A percentile compares a stretch with the other conserved stretches of the same genome.
These are phyloP conservation scores for Aurinia saxatilis DNA, from an alignment of 345 rosid species.

Conservation along the genomic window DNA sequence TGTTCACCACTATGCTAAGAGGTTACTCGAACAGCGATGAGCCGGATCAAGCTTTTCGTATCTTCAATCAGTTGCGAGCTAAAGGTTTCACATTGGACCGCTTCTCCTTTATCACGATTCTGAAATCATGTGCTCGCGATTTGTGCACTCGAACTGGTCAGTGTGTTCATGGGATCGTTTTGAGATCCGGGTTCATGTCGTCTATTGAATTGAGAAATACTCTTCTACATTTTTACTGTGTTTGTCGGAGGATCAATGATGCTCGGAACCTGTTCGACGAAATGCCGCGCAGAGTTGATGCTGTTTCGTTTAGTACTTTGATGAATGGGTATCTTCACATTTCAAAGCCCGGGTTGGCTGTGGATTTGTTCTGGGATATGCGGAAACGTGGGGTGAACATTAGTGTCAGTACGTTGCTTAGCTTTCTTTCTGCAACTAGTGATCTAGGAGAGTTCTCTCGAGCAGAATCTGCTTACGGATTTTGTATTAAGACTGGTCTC, in stretches of 20 bases:
- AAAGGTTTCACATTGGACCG: slow-evolving; percentile 37
- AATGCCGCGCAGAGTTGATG: slow-evolving; percentile 36
- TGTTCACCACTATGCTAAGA: slow-evolving; percentile 57
- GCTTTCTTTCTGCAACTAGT: slow-evolving; percentile 31
- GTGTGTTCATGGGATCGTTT: slow-evolving; percentile 44
- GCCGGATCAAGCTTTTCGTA: slow-evolving; percentile 39
- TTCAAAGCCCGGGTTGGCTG: slow-evolving; percentile 27
- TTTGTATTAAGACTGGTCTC: slow-evolving; percentile 41
- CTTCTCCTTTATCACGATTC: slow-evolving; percentile 51
- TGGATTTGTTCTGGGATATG: slow-evolving; percentile 37
- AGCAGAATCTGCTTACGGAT: slow-evolving; percentile 42
- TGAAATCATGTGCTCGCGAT: slow-evolving; percentile 43
- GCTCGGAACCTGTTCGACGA: slow-evolving; percentile 59
- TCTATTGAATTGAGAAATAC: slow-evolving; percentile 42
- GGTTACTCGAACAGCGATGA: slow-evolving; percentile 43
- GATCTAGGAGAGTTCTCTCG: slow-evolving; percentile 33
- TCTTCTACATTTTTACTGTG: slow-evolving; percentile 39
- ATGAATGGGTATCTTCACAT: slow-evolving; percentile 43
- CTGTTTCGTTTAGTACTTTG: slow-evolving; percentile 50
- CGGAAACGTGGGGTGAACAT: slow-evolving; percentile 16
- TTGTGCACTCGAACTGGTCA: slow-evolving; percentile 23
- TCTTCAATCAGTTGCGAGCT: slow-evolving; percentile 51
- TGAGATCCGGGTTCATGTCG: slow-evolving; percentile 41
- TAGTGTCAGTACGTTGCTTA: slow-evolving; percentile 38
- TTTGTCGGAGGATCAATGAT: slow-evolving; percentile 24